Base-by-base conservation (phyloP, 805 yeast species). In the Helenozyma rhizophorensis region DNA sequence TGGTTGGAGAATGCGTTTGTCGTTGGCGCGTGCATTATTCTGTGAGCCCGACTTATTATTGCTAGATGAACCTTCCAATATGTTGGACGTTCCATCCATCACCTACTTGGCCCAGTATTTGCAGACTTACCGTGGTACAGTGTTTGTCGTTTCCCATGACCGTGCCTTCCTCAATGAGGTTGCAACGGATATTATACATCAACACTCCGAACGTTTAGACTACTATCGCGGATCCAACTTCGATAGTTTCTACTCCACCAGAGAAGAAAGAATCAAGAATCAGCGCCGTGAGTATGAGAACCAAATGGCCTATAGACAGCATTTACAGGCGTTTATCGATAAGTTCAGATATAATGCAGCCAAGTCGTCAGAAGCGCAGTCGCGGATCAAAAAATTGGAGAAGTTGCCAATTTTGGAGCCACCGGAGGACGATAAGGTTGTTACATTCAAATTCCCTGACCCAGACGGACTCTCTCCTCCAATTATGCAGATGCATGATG, bases 1-100 rank as follows among this genome's bases (percentile, higher is more conserved):
- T 76, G 99, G 99, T 79, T 93, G 98, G 98, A 83, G 98, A 75
- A 93, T 93, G 98, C 84, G 98, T 70, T 74, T 93, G 45, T 85
- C 97, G n/a, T 73, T 93, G 40, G 98, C 98, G 3, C 79, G 98
- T 65, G 98, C 98, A 0, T 73, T 93, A 56, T 93, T 93, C 73
- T 90, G 97, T 74, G 82, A 87, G 56, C 98, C 98, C 1, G 98
- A 93, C 60, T 70, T 93, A 45, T 70, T 93, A 46, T 68, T 93
- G 55, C 74, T 93, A 45, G 98, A 93, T 76, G 99, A 93, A 74
- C 99, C 99, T 53, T 89, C 97, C 41, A 93, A 93, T 81, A 93
- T 89, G 96, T 84, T 93, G 95, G 99, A 93, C 77, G 96, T 93
- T 60, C 99, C 98, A 18, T 89, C 97, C 34, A 86, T 93, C 57